Evolutionary conservation across 2,329 filamentous ascomycete species (phyloP).

Genomic region (Alternaria infectoria): DNA sequence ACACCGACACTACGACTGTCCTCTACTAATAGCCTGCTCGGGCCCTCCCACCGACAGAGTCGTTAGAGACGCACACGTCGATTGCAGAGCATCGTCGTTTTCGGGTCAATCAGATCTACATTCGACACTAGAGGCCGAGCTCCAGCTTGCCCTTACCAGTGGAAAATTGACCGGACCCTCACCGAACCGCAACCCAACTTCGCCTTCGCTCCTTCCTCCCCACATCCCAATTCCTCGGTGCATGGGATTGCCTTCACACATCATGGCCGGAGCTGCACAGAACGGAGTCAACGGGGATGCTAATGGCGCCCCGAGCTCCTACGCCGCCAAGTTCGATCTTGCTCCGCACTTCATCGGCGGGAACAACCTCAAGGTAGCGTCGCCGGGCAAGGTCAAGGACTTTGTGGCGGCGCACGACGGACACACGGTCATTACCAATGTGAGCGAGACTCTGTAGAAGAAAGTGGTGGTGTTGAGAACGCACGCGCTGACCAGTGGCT

Average conservation of each 20-base stretch:
- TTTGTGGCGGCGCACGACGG: slow-evolving; percentile 89
- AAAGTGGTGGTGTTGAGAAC: neutral
- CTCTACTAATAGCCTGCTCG: slow-evolving; percentile 30
- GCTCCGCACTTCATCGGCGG: slow-evolving; percentile 96
- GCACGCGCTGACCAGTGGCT: slow-evolving; percentile 27
- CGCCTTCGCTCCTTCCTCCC: slow-evolving; percentile 12
- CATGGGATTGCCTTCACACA: slow-evolving; percentile 37
- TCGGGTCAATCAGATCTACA: slow-evolving; percentile 20
- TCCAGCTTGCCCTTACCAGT: slow-evolving; percentile 26
- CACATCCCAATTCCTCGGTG: slow-evolving; percentile 24
- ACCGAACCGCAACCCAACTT: slow-evolving; percentile 17
- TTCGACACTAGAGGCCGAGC: slow-evolving; percentile 28
- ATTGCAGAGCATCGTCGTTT: slow-evolving; percentile 2
- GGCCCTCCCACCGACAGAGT: slow-evolving; percentile 26
- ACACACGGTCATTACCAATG: slow-evolving; percentile 98
- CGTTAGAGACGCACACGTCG: slow-evolving; percentile 3
- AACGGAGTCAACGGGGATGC: slow-evolving; percentile 50
- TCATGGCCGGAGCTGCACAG: slow-evolving; percentile 43
- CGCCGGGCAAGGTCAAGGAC: slow-evolving; percentile 89
- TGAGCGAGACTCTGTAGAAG: slow-evolving; percentile 57
- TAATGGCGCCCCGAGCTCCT: slow-evolving; percentile 67
- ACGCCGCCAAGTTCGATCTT: slow-evolving; percentile 81
- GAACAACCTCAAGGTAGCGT: slow-evolving; percentile 81
- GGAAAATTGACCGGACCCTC: slow-evolving; percentile 34
- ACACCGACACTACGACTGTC: slow-evolving; percentile 15